Conservation (phyloP, 1,284 basidiomycete species). For the Heliocybe sulcata region DNA sequence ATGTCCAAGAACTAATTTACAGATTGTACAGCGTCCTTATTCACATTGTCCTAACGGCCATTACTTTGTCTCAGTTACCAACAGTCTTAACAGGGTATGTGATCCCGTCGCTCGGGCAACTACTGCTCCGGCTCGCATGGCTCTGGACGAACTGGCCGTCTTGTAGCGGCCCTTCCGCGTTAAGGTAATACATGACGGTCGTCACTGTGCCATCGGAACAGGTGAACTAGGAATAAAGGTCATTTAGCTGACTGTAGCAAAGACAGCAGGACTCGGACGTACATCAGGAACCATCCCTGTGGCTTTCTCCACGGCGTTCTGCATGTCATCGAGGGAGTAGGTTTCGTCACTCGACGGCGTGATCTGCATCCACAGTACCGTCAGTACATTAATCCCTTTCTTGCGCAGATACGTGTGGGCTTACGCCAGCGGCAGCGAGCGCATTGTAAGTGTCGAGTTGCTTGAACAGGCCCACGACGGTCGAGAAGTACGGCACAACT, state of each 20-base stretch:
- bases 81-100: conserved; percentile 7
- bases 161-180: conserved; percentile 10
- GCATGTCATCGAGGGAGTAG: conserved; percentile 12
- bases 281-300: conserved; percentile 12
- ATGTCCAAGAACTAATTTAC: no score
- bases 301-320: conserved; percentile 10
- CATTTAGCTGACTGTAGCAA: no score
- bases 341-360: conserved; percentile 10
- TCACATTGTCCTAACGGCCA: no score
- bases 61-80: neutral
- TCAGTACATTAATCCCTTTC: no score
- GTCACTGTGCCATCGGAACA: conserved; percentile 3
- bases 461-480: conserved; percentile 11
- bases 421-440: conserved; percentile 9
- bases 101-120: conserved; percentile 7
- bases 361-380: conserved; percentile 6
- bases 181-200: conserved; percentile 9
- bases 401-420: no score
- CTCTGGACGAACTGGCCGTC: conserved; percentile 8
- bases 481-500: conserved; percentile 12
- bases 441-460: conserved; percentile 14
- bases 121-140: conserved; percentile 5
- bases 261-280: neutral
- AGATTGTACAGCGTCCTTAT: no score
- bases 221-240: no score